phyloP scores from a whole-genome alignment of 2,329 filamentous ascomycete species.

The Didymella keratinophila region DNA sequence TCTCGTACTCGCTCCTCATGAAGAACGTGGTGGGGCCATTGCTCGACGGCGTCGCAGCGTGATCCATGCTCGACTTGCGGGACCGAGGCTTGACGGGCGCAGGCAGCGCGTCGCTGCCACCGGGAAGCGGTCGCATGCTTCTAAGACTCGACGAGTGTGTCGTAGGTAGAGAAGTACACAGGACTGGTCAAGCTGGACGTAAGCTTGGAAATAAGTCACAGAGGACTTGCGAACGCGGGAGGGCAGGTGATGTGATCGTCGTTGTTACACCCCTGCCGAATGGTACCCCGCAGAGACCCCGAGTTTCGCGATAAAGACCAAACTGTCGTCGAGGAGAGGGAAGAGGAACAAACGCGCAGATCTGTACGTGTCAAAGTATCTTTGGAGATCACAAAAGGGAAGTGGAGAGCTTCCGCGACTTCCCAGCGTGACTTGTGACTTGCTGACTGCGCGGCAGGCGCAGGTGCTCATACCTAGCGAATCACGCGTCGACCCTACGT shows the following conservation, averaged over 20 bases:
- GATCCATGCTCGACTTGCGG: conserved; percentile 51
- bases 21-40: conserved; percentile 66
- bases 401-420: conserved; percentile 16
- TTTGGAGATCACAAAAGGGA: conserved; percentile 12
- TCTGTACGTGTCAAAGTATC: conserved; percentile 15
- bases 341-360: conserved; percentile 1
- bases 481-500: conserved; percentile 22
- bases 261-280: conserved; percentile 26
- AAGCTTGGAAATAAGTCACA: conserved; percentile 5
- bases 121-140: conserved; percentile 47
- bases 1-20: conserved; percentile 62
- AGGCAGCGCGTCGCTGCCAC: conserved; percentile 46
- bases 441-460: conserved; percentile 14
- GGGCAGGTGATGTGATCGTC: conserved; percentile 22
- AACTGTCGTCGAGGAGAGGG: conserved; percentile 4
- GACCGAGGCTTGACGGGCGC: conserved; percentile 42
- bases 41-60: conserved; percentile 38
- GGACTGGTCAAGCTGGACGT: neutral
- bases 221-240: conserved; percentile 7
- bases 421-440: conserved; percentile 12
- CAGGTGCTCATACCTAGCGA: conserved; percentile 15
- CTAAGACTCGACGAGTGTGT: conserved; percentile 2
- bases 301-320: conserved; percentile 22
- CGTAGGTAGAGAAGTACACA: conserved; percentile 3
- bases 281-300: conserved; percentile 29